Percentiles rank a stretch among this genome's conserved stretches.
phyloP scores from a whole-genome alignment of 495 filamentous ascomycete species.

The Talaromyces stipitatus region DNA sequence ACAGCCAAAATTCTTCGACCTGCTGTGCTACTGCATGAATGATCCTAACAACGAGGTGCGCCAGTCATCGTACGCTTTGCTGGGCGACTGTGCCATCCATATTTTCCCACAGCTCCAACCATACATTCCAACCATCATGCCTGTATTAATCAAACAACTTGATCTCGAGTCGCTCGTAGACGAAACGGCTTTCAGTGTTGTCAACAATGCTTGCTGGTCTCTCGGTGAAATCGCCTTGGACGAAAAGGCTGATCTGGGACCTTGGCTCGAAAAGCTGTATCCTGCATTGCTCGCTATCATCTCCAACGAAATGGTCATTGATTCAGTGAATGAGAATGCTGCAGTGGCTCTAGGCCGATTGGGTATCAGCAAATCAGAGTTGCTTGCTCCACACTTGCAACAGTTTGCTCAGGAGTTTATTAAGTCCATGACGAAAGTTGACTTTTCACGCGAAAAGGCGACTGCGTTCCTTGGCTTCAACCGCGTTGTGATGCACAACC shows the following conservation, averaged over 20 bases:
- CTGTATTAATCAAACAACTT: conserved; percentile 76
- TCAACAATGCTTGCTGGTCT: conserved; percentile 99
- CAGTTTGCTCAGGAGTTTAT: conserved; percentile 78
- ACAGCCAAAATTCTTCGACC: conserved; percentile 79
- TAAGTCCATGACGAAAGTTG: conserved; percentile 71
- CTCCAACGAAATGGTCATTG: conserved; percentile 74
- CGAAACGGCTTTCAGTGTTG: conserved; percentile 76
- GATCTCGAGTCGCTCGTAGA: conserved; percentile 70
- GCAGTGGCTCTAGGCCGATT: conserved; percentile 88
- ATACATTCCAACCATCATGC: conserved; percentile 63
- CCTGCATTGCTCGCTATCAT: conserved; percentile 70
- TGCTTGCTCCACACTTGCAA: conserved; percentile 73
- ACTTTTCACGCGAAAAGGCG: conserved; percentile 88
- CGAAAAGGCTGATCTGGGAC: conserved; percentile 69
- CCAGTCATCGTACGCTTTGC: conserved; percentile 90
- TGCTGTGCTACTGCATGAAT: conserved; percentile 88
- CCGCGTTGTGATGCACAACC: conserved; percentile 75
- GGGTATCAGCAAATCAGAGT: conserved; percentile 70
- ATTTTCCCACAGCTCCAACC: conserved; percentile 78
- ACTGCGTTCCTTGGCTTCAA: conserved; percentile 89
- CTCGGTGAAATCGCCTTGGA: conserved; percentile 89
- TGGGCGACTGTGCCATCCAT: conserved; percentile 95
- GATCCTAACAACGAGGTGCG: conserved; percentile 87
- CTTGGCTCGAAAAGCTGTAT: conserved; percentile 71
- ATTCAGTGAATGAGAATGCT: conserved; percentile 88